Conservation (phyloP, 345 rosid species). For the Linum usitatissimum region DNA sequence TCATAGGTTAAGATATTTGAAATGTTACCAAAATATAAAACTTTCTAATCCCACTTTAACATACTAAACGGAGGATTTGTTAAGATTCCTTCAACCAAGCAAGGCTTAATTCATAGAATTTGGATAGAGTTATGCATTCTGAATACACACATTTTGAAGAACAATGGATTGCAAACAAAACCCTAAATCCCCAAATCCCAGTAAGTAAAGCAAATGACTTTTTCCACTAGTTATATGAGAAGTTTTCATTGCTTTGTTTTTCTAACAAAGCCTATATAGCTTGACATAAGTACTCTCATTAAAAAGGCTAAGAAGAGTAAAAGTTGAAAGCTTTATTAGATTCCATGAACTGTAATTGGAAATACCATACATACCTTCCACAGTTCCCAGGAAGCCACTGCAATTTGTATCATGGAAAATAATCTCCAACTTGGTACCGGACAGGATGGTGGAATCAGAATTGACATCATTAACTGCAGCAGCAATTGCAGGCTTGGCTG, state of each 20-base stretch:
- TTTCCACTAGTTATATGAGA: neutral
- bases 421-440: constrained; percentile 35
- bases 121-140: constrained; percentile 1
- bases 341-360: too few relatives aligned
- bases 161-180: neutral
- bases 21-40: too few relatives aligned
- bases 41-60: too few relatives aligned
- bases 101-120: neutral
- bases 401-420: constrained; percentile 55
- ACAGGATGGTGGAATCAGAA: constrained; percentile 46
- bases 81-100: too few relatives aligned
- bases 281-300: neutral
- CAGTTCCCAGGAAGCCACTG: constrained; percentile 73
- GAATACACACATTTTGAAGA: too few relatives aligned
- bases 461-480: constrained; percentile 70
- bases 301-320: neutral
- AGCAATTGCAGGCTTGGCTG: constrained; percentile 45
- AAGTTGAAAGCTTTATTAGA: neutral
- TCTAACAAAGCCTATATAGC: too few relatives aligned
- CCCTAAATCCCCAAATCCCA: neutral
- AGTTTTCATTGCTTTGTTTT: too few relatives aligned
- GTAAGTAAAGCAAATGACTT: neutral
- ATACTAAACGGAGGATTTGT: too few relatives aligned
- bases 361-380: constrained; percentile 48
- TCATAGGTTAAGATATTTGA: too few relatives aligned